Base-by-base conservation (phyloP, 441 rosid species). In the Syzygium malaccense region DNA sequence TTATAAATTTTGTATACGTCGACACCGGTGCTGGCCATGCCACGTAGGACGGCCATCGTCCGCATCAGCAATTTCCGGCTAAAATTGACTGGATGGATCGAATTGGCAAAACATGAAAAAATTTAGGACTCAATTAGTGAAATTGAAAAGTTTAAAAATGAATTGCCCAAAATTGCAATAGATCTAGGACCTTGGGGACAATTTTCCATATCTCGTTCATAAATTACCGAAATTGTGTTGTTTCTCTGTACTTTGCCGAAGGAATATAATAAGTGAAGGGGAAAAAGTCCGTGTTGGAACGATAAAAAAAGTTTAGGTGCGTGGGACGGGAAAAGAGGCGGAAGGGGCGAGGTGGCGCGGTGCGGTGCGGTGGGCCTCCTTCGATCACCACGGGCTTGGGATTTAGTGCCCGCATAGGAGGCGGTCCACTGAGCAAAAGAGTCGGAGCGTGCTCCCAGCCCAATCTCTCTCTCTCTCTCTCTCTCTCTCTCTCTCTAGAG, bases 1-100 rank as follows among this genome's bases (percentile, higher is more conserved):
- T 49, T 49, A 49, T 49, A 55, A 55, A 55, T 19, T 2, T 55
- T 19, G 20, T 19, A 8, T 8, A 7, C 1, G 10, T 19, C 7
- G 12, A 41, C 8, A 7, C 45, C 45, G 45, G 25, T 7, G 10
- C 1, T 1, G 1, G 8, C 4, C 25, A 8, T 55, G 10, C 20
- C 8, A 20, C 26, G 3, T 55, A 10, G 26, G 4, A 8, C 58
- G 8, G 5, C 0, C 4, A 3, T 0, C 4, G 11, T 55, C 11
- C 26, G 20, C 8, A 55, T 55, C 25, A 3, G 4, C 25, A 8
- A 55, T 55, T 55, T 55, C 10, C 2, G 4, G 0, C 8, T 0
- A 20, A 55, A 55, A 55, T 20, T 55, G 12, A 3, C 2, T 4
- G 11, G 48, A 45, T 45, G 48, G 48, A 45, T 2, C 7, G 48